Conservation (phyloP, 75 land plant genomes). For the Adiantum capillusveneris region DNA sequence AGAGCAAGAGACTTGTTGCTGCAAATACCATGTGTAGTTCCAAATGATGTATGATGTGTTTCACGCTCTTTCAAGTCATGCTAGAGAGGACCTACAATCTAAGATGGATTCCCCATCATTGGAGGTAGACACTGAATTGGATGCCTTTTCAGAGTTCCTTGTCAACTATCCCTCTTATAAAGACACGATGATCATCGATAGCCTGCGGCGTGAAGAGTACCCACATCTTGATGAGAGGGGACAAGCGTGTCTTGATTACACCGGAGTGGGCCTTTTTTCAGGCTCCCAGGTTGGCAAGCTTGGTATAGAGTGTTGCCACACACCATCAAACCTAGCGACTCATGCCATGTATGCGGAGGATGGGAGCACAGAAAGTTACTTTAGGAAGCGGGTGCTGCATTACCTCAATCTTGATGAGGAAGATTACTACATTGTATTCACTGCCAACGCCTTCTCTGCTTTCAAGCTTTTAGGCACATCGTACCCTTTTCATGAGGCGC, state of each 20-base stretch:
- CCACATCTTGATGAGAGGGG: conserved; percentile 19
- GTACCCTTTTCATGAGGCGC: conserved; percentile 18
- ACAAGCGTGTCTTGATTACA: conserved; percentile 24
- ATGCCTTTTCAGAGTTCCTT: conserved; percentile 20
- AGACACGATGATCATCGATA: conserved; percentile 19
- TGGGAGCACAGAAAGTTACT: conserved; percentile 7
- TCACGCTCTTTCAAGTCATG: no score
- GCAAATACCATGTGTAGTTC: no score
- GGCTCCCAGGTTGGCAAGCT: not conserved
- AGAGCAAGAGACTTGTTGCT: no score
- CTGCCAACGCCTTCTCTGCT: conserved; percentile 22
- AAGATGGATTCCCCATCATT: no score
- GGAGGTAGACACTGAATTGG: not conserved
- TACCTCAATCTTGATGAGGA: conserved; percentile 24
- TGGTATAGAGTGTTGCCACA: conserved; percentile 12
- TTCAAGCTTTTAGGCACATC: conserved; percentile 24
- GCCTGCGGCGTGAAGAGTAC: conserved; percentile 19
- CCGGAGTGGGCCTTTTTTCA: conserved; percentile 27
- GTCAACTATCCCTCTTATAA: conserved; percentile 12
- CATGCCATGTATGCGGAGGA: conserved; percentile 23
- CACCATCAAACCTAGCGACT: conserved; percentile 19
- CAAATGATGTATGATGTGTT: no score
- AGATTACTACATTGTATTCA: conserved; percentile 25
- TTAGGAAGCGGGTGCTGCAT: conserved; percentile 14
- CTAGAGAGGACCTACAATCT: no score